Conservation (phyloP, 805 yeast species). For the Dipodascopsis uninucleata region DNA sequence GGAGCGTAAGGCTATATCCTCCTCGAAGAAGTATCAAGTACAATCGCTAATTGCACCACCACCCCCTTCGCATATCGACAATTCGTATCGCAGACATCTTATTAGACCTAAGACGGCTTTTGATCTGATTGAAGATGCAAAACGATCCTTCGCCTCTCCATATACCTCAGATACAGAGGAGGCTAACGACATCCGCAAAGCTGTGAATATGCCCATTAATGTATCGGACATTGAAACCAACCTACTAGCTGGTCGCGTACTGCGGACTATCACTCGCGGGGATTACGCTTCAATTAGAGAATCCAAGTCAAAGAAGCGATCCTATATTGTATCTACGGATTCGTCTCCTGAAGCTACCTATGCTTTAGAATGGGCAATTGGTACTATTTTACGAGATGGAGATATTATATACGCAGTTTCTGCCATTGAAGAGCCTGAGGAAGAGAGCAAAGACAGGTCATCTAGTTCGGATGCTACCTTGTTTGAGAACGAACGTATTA, state of each 20-base stretch:
- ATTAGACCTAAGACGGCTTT: slow-evolving; percentile 54
- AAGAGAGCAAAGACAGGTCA: slow-evolving; percentile 5
- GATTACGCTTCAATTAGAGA: slow-evolving; percentile 49
- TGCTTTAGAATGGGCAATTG: slow-evolving; percentile 85
- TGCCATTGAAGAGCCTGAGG: slow-evolving; percentile 38
- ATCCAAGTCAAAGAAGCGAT: slow-evolving; percentile 39
- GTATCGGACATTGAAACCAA: slow-evolving; percentile 56
- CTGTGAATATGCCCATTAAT: slow-evolving; percentile 50
- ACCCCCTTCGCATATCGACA: slow-evolving; percentile 34
- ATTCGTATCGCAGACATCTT: slow-evolving; percentile 56
- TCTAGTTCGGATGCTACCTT: slow-evolving; percentile 18
- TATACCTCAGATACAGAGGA: slow-evolving; percentile 68
- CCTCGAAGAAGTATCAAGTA: slow-evolving; percentile 24
- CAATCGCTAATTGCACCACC: slow-evolving; percentile 30
- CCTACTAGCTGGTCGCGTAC: slow-evolving; percentile 52
- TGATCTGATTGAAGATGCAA: slow-evolving; percentile 32
- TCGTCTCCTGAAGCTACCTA: slow-evolving; percentile 76
- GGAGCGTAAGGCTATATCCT: slow-evolving; percentile 31
- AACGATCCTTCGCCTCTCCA: slow-evolving; percentile 41
- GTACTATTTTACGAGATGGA: slow-evolving; percentile 77
- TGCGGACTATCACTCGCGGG: slow-evolving; percentile 69
- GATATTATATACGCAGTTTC: slow-evolving; percentile 69
- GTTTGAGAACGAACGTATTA: slow-evolving; percentile 42
- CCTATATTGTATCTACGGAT: slow-evolving; percentile 76
- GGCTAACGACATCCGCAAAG: slow-evolving; percentile 57